These are phyloP conservation scores for Lachancea kluyveri DNA, from an alignment of 805 yeast species.

Conservation along the genomic window DNA sequence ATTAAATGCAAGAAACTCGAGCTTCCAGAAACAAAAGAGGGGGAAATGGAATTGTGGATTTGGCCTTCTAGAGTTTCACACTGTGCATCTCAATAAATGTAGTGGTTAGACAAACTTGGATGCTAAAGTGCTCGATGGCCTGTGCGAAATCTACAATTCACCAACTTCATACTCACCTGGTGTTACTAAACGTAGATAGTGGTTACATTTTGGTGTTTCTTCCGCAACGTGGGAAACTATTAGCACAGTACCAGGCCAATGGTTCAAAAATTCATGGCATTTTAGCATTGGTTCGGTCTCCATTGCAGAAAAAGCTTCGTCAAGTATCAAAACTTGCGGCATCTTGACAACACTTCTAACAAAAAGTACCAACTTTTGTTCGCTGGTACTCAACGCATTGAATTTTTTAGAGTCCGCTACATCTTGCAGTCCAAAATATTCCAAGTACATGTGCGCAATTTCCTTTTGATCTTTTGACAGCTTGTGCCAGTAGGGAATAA, in stretches of 20 bases:
- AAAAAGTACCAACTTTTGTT: constrained; percentile 74
- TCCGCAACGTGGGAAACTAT: constrained; percentile 73
- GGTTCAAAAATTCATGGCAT: constrained; percentile 46
- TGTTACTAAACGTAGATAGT: constrained; percentile 28
- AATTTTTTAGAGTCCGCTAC: constrained; percentile 37
- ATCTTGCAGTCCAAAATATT: constrained; percentile 37
- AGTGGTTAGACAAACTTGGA: too few species aligned
- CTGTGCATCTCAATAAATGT: too few species aligned
- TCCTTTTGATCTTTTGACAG: constrained; percentile 29
- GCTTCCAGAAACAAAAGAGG: too few species aligned
- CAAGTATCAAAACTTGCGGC: constrained; percentile 75
- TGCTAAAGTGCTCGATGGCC: too few species aligned
- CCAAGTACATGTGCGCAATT: constrained; percentile 39
- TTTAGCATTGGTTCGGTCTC: constrained; percentile 51
- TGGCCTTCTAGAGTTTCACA: neutral
- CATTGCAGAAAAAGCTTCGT: constrained; percentile 93
- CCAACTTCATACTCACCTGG: constrained; percentile 35
- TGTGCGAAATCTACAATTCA: too few species aligned
- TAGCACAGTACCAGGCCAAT: constrained; percentile 65
- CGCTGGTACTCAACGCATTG: constrained; percentile 51
- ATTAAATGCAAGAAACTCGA: too few species aligned
- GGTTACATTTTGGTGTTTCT: constrained; percentile 72
- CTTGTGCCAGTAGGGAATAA: constrained; percentile 39
- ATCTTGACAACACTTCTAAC: constrained; percentile 70
- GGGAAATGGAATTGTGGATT: neutral